A percentile compares a stretch with the other conserved stretches of the same genome.
Conservation (phyloP, 768 basidiomycete genomes). For the Botryobasidium botryosum region DNA sequence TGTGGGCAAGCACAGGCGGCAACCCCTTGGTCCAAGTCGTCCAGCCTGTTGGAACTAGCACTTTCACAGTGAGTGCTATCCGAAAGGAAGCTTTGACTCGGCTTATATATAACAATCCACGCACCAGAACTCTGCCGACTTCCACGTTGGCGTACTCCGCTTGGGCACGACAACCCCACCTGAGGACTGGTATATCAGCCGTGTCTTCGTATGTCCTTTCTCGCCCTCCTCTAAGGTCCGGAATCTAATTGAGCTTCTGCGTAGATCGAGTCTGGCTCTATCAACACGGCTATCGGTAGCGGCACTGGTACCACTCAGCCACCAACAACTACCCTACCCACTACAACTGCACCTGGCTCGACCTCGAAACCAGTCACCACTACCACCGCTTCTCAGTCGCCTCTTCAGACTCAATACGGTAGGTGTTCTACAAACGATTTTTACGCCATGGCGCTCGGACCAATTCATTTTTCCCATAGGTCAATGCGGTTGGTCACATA, state of each 20-base stretch:
- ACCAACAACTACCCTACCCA: too few species aligned
- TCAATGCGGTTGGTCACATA: too few species aligned
- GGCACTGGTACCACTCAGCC: not conserved
- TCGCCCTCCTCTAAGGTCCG: too few species aligned
- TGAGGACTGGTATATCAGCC: slow-evolving; percentile 43
- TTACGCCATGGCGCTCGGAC: too few species aligned
- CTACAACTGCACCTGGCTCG: too few species aligned
- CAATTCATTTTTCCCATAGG: too few species aligned
- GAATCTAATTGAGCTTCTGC: too few species aligned
- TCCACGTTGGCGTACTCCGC: slow-evolving; percentile 40
- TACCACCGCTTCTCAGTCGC: too few species aligned
- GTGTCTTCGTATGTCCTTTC: slow-evolving; percentile 50
- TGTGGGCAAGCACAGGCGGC: slow-evolving; percentile 38
- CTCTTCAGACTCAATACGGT: too few species aligned
- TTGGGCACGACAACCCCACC: slow-evolving; percentile 22
- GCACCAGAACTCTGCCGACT: slow-evolving; percentile 3
- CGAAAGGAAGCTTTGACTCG: not conserved
- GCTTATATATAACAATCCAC: not conserved
- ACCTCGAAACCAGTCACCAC: too few species aligned
- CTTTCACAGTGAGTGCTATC: slow-evolving; percentile 39
- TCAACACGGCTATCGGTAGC: not conserved
- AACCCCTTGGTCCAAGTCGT: slow-evolving; percentile 33
- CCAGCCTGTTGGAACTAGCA: slow-evolving; percentile 29
- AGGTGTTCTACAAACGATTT: too few species aligned
- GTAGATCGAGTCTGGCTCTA: not conserved